These are phyloP conservation scores for Graphilbum sp. DNA, from an alignment of 2,329 filamentous ascomycete genomes.

Conservation along the genomic window DNA sequence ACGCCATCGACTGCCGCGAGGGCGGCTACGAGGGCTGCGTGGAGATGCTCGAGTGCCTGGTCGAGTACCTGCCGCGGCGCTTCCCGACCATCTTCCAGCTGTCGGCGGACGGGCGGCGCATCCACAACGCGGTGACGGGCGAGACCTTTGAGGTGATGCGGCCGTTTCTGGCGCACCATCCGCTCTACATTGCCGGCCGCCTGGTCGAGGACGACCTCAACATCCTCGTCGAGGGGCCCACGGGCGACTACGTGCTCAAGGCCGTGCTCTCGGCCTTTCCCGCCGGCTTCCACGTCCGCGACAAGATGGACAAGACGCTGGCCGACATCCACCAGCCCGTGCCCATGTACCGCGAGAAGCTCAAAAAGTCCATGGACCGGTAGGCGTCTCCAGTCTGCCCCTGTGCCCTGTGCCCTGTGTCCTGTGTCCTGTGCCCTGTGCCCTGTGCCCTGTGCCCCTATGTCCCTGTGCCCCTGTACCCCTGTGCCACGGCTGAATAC, in stretches of 20 bases:
- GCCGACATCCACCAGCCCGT: background rate
- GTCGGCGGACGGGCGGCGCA: background rate
- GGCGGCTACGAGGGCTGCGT: background rate
- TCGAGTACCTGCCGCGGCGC: background rate
- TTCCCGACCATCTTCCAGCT: background rate
- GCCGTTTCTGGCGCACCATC: background rate
- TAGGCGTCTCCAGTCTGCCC: too few species aligned
- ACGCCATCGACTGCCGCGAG: background rate
- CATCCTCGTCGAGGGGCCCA: background rate
- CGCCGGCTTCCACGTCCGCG: background rate
- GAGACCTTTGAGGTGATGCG: background rate
- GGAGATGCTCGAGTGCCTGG: background rate
- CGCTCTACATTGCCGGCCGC: background rate
- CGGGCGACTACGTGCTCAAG: background rate
- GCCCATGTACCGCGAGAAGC: background rate
- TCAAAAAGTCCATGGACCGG: background rate
- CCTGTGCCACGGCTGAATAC: background rate
- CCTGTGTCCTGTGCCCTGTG: too few species aligned
- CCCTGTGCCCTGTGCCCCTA: too few species aligned
- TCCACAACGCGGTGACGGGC: background rate
- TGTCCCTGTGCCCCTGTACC: too few species aligned
- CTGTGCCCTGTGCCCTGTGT: too few species aligned
- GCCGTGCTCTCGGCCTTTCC: background rate
- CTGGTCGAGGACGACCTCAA: background rate
- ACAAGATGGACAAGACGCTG: slow-evolving; percentile 1